Conservation (phyloP, 2,329 filamentous ascomycete genomes). For the Chaetothyriales sp. region DNA sequence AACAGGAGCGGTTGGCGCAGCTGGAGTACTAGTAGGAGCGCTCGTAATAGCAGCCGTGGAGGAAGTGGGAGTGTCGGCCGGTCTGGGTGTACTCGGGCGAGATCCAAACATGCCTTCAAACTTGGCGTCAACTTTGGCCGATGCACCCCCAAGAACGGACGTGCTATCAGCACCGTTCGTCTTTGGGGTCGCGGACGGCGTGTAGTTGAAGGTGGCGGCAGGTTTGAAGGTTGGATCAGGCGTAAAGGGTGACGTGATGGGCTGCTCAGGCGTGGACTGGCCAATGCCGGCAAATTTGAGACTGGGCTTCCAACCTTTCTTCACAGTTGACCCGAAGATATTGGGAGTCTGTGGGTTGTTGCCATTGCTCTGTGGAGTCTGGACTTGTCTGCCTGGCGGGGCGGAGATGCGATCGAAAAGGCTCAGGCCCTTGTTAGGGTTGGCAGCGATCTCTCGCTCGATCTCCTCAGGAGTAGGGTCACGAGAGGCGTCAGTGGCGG, state of each 20-base stretch:
- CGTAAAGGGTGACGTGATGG: slow-evolving; percentile 11
- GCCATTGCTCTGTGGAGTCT: slow-evolving; percentile 2
- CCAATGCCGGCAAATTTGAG: slow-evolving; percentile 26
- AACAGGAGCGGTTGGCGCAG: slow-evolving; percentile 7
- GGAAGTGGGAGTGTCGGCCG: slow-evolving; percentile 4
- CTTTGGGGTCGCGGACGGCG: slow-evolving; percentile 6
- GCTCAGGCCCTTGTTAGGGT: slow-evolving; percentile 9
- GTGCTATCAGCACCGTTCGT: slow-evolving; percentile 6
- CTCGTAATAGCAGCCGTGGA: no score
- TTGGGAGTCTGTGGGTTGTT: slow-evolving; percentile 1
- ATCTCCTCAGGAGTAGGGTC: not conserved
- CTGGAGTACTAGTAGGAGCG: no score
- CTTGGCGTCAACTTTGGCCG: slow-evolving; percentile 12
- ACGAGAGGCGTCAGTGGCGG: not conserved
- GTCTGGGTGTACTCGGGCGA: slow-evolving; percentile 15
- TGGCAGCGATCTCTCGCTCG: not conserved
- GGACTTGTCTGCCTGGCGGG: slow-evolving; percentile 6
- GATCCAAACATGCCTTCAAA: slow-evolving; percentile 21
- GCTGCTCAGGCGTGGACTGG: slow-evolving; percentile 12
- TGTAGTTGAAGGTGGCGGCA: slow-evolving; percentile 14
- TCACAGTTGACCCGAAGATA: slow-evolving; percentile 20
- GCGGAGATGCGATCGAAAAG: slow-evolving; percentile 17
- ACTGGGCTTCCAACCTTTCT: slow-evolving; percentile 19
- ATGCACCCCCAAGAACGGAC: slow-evolving; percentile 12
- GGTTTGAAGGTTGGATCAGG: slow-evolving; percentile 12